Evolutionary conservation across 2,329 filamentous ascomycete species (phyloP), one percentile per base, ranked within the genome.

Genomic region (Graphiopsis chlorocephala): DNA sequence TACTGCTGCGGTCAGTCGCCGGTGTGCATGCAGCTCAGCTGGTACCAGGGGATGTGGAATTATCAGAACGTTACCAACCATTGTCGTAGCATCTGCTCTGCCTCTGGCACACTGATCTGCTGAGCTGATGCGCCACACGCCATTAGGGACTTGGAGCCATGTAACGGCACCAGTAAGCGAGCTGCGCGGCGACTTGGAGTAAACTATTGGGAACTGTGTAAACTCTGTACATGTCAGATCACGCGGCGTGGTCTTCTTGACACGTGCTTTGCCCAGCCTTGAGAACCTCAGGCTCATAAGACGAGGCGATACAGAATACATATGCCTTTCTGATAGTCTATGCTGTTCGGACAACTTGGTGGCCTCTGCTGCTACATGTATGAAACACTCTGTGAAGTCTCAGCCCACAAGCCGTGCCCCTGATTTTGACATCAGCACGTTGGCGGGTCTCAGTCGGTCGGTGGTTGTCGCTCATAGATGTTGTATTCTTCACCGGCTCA

Each of bases 1-100:
- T 10, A 38, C 38, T 56, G 53, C 53, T 56, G 31, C 53, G 23
- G 53, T 56, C n/a, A 38, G 29, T 23, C 17, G 31, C 28, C 29
- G 53, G 20, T 38, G 53, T 38, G 53, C 53, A 56, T 56, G 53
- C 31, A 35, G 53, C 53, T 56, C 31, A 56, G 53, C 50, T 53
- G 50, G 50, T 53, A 31, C 53, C 53, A 17, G 28, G n/a, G 28
- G 31, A 23, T 6, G 53, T 25, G 12, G 31, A 26, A 53, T 7
- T 15, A 11, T 20, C 31, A 38, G 53, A 25, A 38, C 29, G 8
- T 12, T 23, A n/a, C n/a, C n/a, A n/a, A n/a, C n/a, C n/a, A n/a
- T n/a, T 38, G n/a, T 56, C 31, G 31, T 56, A 31, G 38, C 31
- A 26, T 56, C 12, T 17, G 50, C 26, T 53, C 50, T 31, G 29